phyloP scores from a whole-genome alignment of 2,329 filamentous ascomycete genomes.

The Cladorrhinum sp. region DNA sequence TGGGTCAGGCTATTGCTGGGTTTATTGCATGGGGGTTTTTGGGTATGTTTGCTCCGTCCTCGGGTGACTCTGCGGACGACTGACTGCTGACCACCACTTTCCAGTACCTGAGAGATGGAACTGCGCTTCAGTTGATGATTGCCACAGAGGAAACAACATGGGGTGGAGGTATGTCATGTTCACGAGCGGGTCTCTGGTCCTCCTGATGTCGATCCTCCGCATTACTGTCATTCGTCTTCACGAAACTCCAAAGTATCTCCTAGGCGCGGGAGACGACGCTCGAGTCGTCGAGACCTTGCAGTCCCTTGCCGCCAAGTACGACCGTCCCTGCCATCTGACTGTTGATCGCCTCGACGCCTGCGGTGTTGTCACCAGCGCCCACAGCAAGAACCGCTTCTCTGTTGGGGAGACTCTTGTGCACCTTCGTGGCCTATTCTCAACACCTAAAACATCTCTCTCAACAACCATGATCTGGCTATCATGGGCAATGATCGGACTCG shows the following conservation, averaged over 20 bases:
- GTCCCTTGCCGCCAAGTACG: slow-evolving; percentile 38
- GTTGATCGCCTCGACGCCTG: slow-evolving; percentile 45
- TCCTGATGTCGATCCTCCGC: slow-evolving; percentile 51
- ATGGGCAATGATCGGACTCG: slow-evolving; percentile 68
- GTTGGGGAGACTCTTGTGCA: slow-evolving; percentile 45
- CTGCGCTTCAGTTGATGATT: slow-evolving; percentile 39
- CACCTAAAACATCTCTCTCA: slow-evolving; percentile 56
- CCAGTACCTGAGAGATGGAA: slow-evolving; percentile 42
- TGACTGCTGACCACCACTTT: no score
- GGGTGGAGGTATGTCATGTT: slow-evolving; percentile 52
- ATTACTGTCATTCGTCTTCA: slow-evolving; percentile 53
- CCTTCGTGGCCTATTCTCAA: slow-evolving; percentile 62
- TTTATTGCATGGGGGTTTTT: slow-evolving; percentile 51
- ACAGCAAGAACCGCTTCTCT: slow-evolving; percentile 34
- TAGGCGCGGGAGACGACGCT: slow-evolving; percentile 50
- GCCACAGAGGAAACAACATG: slow-evolving; percentile 44
- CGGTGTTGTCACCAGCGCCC: slow-evolving; percentile 39
- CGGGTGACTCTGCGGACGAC: no score
- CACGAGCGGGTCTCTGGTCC: slow-evolving; percentile 44
- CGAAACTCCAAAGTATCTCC: slow-evolving; percentile 59
- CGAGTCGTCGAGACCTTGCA: slow-evolving; percentile 46
- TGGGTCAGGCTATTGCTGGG: slow-evolving; percentile 47
- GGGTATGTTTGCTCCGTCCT: no score
- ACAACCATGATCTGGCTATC: slow-evolving; percentile 65
- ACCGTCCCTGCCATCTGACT: slow-evolving; percentile 41